Base-by-base conservation (phyloP, 768 basidiomycete genomes). In the Termitomyces sp. region DNA sequence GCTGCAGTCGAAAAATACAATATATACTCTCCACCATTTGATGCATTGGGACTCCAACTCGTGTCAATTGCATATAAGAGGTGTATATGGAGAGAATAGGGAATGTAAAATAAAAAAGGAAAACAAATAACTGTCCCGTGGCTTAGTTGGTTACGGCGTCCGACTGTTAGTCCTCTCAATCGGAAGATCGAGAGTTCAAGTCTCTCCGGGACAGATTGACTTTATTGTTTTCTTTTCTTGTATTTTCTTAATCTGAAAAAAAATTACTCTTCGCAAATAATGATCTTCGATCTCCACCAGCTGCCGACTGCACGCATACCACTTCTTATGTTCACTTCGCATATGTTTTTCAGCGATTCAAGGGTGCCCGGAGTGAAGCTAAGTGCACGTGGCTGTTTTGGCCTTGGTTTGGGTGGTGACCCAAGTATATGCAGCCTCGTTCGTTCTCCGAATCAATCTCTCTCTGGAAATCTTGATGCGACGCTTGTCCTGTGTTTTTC, bases 151-250 rank as follows among this genome's bases (percentile, higher is more conserved):
- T 49, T 49, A 49, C 48, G 48, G 48, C 48, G 48, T 49, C 48
- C 48, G 48, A 49, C 48, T 49, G 48, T 49, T 49, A 49, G 14
- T 20, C 0, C 48, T 49, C 30, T 49, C 13, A 49, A 49, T 49
- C 48, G 48, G 48, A 49, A 49, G 48, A 49, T 49, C 48, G 48
- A 49, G 48, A 49, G 48, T 49, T 49, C 48, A 49, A 49, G 48
- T 49, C 48, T 49, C 30, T 49, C 48, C 48, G 48, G 48, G 48
- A 49, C 48, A 49, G 48, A 13, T 20, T 20, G 5, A 10, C 18
- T 42, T 43, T 10, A 6, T 40, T 40, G 3, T n/a, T 18, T 38
- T 18, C 18, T 18, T 9, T n/a, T n/a, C n/a, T n/a, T n/a, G n/a
- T n/a, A n/a, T n/a, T n/a, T n/a, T n/a, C n/a, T n/a, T n/a, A n/a